Evolutionary conservation across 2,329 filamentous ascomycete genomes (phyloP).

Genomic region (Xylariales sp.): DNA sequence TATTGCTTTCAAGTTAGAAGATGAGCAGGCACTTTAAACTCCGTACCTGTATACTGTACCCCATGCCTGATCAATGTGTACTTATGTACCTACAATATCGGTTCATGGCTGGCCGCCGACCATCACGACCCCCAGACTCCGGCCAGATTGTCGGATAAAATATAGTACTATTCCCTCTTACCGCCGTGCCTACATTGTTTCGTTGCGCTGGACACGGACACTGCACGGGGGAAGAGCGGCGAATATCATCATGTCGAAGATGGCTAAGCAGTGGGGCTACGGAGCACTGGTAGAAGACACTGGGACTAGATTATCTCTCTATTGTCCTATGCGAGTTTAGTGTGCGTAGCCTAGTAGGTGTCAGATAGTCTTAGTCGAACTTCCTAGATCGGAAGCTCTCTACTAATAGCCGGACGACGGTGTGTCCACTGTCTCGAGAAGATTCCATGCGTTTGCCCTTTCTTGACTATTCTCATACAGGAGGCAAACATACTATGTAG

Average conservation of each 20-base stretch:
- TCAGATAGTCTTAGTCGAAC: neutral
- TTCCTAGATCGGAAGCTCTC: constrained; percentile 21
- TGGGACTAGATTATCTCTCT: no score
- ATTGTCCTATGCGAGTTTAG: neutral
- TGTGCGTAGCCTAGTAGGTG: neutral
- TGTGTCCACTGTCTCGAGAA: constrained; percentile 23
- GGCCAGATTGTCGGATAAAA: constrained; percentile 3
- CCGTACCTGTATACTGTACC: no score
- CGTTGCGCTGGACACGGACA: neutral
- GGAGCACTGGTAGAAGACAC: no score
- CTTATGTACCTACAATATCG: no score
- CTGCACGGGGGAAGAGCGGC: neutral
- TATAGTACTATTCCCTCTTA: no score
- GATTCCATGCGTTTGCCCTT: constrained; percentile 17
- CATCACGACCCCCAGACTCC: neutral
- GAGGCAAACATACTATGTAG: no score
- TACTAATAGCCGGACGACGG: neutral
- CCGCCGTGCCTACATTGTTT: neutral
- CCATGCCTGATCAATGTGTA: no score
- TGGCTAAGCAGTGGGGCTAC: no score
- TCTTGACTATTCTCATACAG: neutral
- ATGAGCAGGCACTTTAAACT: no score
- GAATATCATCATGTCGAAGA: neutral
- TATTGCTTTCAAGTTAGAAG: no score
- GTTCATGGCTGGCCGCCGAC: neutral